Base-by-base conservation (phyloP, 257 asterid species). In the Solanum arcanum region DNA sequence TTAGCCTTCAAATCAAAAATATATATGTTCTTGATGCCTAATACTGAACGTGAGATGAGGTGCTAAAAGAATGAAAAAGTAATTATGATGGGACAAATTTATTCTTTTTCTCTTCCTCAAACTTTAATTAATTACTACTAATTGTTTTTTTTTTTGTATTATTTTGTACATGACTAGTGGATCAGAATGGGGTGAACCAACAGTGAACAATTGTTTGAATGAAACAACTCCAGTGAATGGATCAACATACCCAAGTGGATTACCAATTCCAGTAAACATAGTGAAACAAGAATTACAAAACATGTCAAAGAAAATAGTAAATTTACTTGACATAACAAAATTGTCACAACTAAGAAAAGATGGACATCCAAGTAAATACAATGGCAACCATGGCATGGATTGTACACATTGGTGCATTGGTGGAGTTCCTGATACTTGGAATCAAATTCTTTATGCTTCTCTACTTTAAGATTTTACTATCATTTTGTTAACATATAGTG, bases 331-430 rank as follows among this genome's bases (percentile, higher is more conserved):
- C 35, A 94, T 94, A 42, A 95, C 97, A 66, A 80, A 86, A 16
- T 18, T 95, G 3, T 95, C 98, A 8, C 95, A 93, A 10, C 47
- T 95, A 9, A 91, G 97, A 76, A 94, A 94, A 87, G 95, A 95
- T 60, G 97, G 92, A 13, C 96, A 94, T 81, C 94, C 94, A 1
- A 87, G 92, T 82, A 86, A 31, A 76, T 88, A 89, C 75, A 94
- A 91, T 81, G 87, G 23, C 4, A 84, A 89, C 6, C 42, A 70
- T 12, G 93, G 92, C 56, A 91, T 93, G 92, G 96, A 94, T 42
- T 94, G 95, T 86, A 91, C 92, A 4, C 98, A 94, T 85, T 94
- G 98, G 98, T 94, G 96, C 86, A 35, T 94, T 23, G 93, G 93
- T 29, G 96, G 98, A 2, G 92, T 93, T 10, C 93, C 90, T n/a